Evolutionary conservation across 148 eudicot genomes (phyloP).

Genomic region (Nepenthes mirabilis): DNA sequence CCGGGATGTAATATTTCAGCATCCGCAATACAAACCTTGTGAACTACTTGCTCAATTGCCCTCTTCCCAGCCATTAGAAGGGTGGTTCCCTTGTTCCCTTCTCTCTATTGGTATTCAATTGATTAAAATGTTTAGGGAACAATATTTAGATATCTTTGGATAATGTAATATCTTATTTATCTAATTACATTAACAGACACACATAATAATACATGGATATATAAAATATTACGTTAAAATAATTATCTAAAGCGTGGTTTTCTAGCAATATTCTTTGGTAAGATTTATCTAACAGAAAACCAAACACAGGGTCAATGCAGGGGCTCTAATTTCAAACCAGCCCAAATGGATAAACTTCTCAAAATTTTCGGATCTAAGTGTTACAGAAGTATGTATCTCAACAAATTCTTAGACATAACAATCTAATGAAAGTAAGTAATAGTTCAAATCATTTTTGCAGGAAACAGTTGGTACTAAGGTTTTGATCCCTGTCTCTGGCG

Average conservation of each 20-base stretch:
- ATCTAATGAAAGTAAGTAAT: neutral
- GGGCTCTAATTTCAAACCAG: slow-evolving; percentile 50
- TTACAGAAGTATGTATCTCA: slow-evolving; percentile 22
- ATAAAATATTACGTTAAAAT: no score
- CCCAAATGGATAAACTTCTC: slow-evolving; percentile 75
- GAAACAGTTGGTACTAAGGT: slow-evolving; percentile 57
- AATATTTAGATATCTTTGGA: no score
- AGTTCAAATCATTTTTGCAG: slow-evolving; percentile 18
- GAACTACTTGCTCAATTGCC: slow-evolving; percentile 19
- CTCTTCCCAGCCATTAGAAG: neutral
- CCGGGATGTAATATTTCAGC: slow-evolving; percentile 52
- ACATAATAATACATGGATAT: no score
- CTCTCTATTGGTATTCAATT: neutral
- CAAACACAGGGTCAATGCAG: slow-evolving; percentile 50
- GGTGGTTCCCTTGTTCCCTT: no score
- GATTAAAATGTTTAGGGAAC: neutral
- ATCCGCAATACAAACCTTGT: slow-evolving; percentile 49
- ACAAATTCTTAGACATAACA: no score
- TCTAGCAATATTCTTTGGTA: no score
- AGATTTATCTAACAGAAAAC: neutral
- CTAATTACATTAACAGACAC: no score
- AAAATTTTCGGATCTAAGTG: slow-evolving; percentile 29
- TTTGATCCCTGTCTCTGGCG: slow-evolving; percentile 62
- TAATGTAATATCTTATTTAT: no score
- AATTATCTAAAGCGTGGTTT: no score